A percentile compares a stretch with the other conserved stretches of the same genome.
phyloP scores from a whole-genome alignment of 2,329 filamentous ascomycete species.

The Colletotrichum echinochloae region DNA sequence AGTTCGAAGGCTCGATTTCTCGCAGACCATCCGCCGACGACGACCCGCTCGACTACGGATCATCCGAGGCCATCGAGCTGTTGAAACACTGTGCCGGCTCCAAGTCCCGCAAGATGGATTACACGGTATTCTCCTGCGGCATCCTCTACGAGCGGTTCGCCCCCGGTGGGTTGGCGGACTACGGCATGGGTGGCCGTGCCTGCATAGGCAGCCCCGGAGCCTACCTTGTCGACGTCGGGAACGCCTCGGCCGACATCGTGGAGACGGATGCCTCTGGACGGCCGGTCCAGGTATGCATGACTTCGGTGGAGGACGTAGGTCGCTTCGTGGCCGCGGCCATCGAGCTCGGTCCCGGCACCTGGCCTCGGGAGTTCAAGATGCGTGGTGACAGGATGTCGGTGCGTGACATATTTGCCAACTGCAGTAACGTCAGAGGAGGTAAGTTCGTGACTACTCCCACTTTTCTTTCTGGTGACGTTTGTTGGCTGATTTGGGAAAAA shows the following conservation, averaged over 20 bases:
- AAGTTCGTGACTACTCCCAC: conserved; percentile 42
- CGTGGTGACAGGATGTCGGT: conserved; percentile 74
- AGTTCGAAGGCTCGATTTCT: conserved; percentile 76
- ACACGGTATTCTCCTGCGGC: conserved; percentile 79
- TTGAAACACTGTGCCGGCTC: conserved; percentile 65
- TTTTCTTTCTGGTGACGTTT: not conserved
- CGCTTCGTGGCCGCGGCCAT: conserved; percentile 78
- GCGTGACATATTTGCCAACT: conserved; percentile 66
- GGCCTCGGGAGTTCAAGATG: conserved; percentile 78
- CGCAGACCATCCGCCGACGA: conserved; percentile 58
- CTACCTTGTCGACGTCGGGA: conserved; percentile 73
- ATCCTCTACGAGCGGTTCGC: conserved; percentile 82
- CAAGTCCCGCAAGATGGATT: conserved; percentile 66
- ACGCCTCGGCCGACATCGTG: conserved; percentile 70
- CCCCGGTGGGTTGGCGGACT: conserved; percentile 71
- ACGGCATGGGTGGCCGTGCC: conserved; percentile 69
- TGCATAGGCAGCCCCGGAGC: conserved; percentile 68
- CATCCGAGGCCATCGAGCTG: conserved; percentile 65
- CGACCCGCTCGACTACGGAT: conserved; percentile 72
- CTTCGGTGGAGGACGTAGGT: conserved; percentile 76
- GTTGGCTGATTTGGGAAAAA: conserved; percentile 6
- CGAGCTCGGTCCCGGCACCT: conserved; percentile 68
- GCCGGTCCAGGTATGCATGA: conserved; percentile 72
- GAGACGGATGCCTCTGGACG: conserved; percentile 63
- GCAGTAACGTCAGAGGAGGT: conserved; percentile 64